These are phyloP conservation scores for Pythium biforme DNA, from an alignment of 352 stramenopile species.

Conservation along the genomic window DNA sequence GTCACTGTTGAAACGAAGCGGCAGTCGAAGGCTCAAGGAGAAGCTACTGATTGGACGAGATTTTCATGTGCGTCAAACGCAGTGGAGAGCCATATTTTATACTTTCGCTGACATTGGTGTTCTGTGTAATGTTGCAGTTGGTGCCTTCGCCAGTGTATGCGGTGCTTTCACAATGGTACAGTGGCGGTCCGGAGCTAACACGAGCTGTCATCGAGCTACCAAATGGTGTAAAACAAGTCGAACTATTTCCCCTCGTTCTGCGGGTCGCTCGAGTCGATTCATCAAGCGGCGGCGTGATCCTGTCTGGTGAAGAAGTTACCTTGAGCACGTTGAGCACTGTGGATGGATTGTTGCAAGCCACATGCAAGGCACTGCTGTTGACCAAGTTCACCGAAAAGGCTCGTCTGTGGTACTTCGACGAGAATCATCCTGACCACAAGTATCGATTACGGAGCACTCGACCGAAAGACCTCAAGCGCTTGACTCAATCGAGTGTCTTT, in stretches of 20 bases:
- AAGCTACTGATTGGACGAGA: slow-evolving; percentile 67
- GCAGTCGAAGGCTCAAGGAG: slow-evolving; percentile 69
- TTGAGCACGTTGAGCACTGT: slow-evolving; percentile 65
- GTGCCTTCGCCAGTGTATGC: slow-evolving; percentile 65
- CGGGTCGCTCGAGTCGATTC: slow-evolving; percentile 73
- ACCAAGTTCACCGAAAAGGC: slow-evolving; percentile 71
- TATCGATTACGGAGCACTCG: slow-evolving; percentile 51
- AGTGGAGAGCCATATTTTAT: neutral
- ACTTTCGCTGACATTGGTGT: neutral
- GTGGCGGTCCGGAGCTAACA: slow-evolving; percentile 64
- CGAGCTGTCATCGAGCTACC: slow-evolving; percentile 49
- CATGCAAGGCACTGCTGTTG: slow-evolving; percentile 69
- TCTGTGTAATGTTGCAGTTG: slow-evolving; percentile 37
- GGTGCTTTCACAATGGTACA: slow-evolving; percentile 79
- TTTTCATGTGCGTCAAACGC: slow-evolving; percentile 65
- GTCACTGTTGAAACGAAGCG: slow-evolving; percentile 71
- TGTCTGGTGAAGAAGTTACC: slow-evolving; percentile 79
- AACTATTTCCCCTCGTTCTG: slow-evolving; percentile 79
- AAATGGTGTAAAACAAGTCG: slow-evolving; percentile 47
- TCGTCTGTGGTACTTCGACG: slow-evolving; percentile 82
- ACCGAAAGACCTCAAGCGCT: slow-evolving; percentile 46
- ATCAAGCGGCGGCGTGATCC: slow-evolving; percentile 61
- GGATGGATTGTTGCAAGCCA: slow-evolving; percentile 60
- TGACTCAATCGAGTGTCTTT: slow-evolving; percentile 78
- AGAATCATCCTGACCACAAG: slow-evolving; percentile 65